Evolutionary conservation across 2,329 filamentous ascomycete genomes (phyloP).

Genomic region (Fusarium solani-melongenae): DNA sequence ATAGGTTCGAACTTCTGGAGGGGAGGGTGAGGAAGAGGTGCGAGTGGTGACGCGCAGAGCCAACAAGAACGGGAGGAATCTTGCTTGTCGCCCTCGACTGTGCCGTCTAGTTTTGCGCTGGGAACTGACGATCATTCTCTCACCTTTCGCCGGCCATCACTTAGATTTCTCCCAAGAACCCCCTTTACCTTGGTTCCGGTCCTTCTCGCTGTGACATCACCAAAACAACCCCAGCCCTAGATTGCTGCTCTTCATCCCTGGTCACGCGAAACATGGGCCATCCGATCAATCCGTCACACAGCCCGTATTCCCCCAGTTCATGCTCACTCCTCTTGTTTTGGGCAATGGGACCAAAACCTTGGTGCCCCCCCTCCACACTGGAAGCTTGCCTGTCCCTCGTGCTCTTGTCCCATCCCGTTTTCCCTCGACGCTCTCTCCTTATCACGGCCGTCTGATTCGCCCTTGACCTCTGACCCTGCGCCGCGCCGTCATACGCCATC

Average conservation of each 20-base stretch:
- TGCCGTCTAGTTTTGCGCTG: neutral
- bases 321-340: slow-evolving; percentile 18
- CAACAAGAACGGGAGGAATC: neutral
- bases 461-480: slow-evolving; percentile 28
- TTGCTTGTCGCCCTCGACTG: slow-evolving; percentile 5
- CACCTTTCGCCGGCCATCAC: neutral
- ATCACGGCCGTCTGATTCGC: slow-evolving; percentile 39
- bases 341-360: slow-evolving; percentile 32
- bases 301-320: neutral
- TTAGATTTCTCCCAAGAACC: neutral
- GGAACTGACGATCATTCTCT: slow-evolving; percentile 7
- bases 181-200: slow-evolving; percentile 20
- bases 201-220: slow-evolving; percentile 53
- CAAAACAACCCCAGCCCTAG: neutral
- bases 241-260: slow-evolving; percentile 4
- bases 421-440: slow-evolving; percentile 31
- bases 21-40: slow-evolving; percentile 26
- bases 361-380: slow-evolving; percentile 21
- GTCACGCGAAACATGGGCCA: slow-evolving; percentile 29
- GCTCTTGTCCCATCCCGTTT: slow-evolving; percentile 29
- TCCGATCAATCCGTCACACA: slow-evolving; percentile 29
- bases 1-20: neutral
- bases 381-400: slow-evolving; percentile 24
- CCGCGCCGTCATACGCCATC: slow-evolving; percentile 35
- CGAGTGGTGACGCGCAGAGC: slow-evolving; percentile 26